Evolutionary conservation across 352 stramenopile genomes (phyloP).

Genomic region (Vaucheria bursata): DNA sequence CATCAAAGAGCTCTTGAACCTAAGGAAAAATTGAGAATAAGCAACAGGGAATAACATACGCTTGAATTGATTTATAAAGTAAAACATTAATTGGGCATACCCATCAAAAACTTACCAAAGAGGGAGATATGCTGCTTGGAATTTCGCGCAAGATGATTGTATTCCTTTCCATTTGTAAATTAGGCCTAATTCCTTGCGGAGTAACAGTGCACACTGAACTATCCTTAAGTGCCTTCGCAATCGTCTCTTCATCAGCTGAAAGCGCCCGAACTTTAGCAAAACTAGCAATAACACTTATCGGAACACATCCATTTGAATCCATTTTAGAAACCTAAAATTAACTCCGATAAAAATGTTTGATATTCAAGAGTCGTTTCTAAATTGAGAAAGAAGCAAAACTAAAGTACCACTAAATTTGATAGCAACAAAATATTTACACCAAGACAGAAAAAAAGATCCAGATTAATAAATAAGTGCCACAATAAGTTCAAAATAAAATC

Average conservation of each 20-base stretch:
- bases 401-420: too few relatives aligned
- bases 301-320: slow-evolving; percentile 41
- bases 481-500: too few relatives aligned
- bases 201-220: slow-evolving; percentile 45
- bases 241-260: slow-evolving; percentile 38
- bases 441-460: too few relatives aligned
- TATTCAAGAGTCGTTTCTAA: too few relatives aligned
- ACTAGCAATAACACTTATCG: slow-evolving; percentile 43
- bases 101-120: slow-evolving; percentile 59
- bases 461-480: too few relatives aligned
- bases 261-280: slow-evolving; percentile 51
- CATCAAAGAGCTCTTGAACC: slow-evolving; percentile 70
- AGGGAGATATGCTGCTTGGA: slow-evolving; percentile 66
- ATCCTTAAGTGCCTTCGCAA: slow-evolving; percentile 28
- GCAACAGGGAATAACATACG: too few relatives aligned
- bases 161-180: slow-evolving; percentile 76
- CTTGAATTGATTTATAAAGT: too few relatives aligned
- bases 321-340: slow-evolving; percentile 35
- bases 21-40: slow-evolving; percentile 1
- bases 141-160: slow-evolving; percentile 85
- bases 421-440: too few relatives aligned
- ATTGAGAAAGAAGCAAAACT: too few relatives aligned
- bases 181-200: slow-evolving; percentile 77
- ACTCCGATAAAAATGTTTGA: too few relatives aligned
- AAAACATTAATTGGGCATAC: not conserved